phyloP scores from a whole-genome alignment of 2,329 filamentous ascomycete species.

The Pseudogymnoascus sp. region DNA sequence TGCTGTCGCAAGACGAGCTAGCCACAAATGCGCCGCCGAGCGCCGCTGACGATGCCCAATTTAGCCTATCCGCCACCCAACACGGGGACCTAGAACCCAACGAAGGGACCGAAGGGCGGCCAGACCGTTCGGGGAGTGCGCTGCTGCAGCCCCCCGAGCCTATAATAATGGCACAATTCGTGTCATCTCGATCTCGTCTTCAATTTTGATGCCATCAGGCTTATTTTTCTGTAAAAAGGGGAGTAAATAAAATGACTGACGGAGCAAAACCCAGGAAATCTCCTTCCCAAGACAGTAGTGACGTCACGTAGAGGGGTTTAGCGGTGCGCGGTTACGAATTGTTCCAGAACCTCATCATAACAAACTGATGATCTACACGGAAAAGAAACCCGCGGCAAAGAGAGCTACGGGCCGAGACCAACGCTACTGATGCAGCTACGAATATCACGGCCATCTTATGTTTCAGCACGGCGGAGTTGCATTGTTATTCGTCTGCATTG shows the following conservation, averaged over 20 bases:
- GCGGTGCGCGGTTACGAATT: not conserved
- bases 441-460: not conserved
- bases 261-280: too few relatives aligned
- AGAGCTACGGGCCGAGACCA: not conserved
- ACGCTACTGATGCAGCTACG: not conserved
- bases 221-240: not conserved
- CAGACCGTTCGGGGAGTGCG: not conserved
- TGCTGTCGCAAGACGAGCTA: not conserved
- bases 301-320: not conserved
- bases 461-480: not conserved
- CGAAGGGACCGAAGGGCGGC: not conserved
- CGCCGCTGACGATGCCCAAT: not conserved
- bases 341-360: not conserved
- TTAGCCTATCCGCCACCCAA: conserved; percentile 5
- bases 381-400: not conserved
- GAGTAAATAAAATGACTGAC: not conserved
- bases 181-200: not conserved
- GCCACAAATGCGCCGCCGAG: not conserved
- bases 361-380: not conserved
- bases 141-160: not conserved
- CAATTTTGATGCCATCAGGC: not conserved
- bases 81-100: not conserved
- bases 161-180: not conserved
- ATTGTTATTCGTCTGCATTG: not conserved
- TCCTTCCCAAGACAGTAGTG: not conserved